These are phyloP conservation scores for Boletus smithii DNA, from an alignment of 1,284 basidiomycete genomes.

Conservation along the genomic window DNA sequence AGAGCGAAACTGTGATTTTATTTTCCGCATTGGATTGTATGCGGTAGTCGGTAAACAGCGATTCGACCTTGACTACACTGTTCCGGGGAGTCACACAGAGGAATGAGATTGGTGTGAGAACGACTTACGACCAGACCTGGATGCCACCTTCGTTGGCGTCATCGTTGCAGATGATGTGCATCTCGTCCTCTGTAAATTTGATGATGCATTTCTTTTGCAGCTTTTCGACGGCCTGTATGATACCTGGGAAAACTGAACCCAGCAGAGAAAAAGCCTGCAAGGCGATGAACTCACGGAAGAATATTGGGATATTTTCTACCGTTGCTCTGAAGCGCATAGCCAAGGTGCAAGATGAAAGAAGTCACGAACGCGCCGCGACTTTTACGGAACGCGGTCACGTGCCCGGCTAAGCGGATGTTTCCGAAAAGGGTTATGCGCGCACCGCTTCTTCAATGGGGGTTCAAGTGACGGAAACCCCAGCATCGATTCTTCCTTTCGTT, in stretches of 20 bases:
- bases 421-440: constrained; percentile 15
- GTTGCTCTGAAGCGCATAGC: constrained; percentile 67
- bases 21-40: constrained; percentile 87
- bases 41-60: constrained; percentile 77
- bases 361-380: constrained; percentile 7
- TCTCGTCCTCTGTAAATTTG: constrained; percentile 70
- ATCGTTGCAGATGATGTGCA: constrained; percentile 81
- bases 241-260: constrained; percentile 42
- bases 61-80: constrained; percentile 63
- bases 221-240: constrained; percentile 76
- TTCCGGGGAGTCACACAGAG: constrained; percentile 3
- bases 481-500: constrained; percentile 15
- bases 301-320: constrained; percentile 56
- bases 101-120: neutral
- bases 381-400: constrained; percentile 25
- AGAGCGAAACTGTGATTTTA: constrained; percentile 72
- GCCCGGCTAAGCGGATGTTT: constrained; percentile 7
- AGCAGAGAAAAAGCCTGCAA: neutral
- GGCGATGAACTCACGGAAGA: constrained; percentile 49
- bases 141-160: constrained; percentile 82
- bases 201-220: constrained; percentile 82
- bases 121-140: constrained; percentile 86
- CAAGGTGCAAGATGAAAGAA: neutral
- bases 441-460: constrained; percentile 10
- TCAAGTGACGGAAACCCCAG: constrained; percentile 1